Base-by-base conservation (phyloP, 768 basidiomycete species). In the Pulveroboletus frians region DNA sequence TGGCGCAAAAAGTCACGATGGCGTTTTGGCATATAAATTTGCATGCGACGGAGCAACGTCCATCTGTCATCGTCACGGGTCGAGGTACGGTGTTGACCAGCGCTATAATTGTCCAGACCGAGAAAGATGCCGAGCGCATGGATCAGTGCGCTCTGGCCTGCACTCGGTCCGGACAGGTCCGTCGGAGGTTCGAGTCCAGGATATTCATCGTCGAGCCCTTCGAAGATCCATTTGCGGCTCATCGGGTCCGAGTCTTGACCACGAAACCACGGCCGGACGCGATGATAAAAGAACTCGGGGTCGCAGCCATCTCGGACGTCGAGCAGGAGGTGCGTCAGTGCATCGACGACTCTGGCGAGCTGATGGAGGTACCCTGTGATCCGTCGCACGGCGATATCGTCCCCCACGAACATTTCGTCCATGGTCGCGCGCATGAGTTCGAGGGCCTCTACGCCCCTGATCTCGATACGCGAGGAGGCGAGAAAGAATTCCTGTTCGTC, bases 401-500 rank as follows among this genome's bases (percentile, higher is more conserved):
- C 84, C 21, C 78, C 78, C 35, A 94, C 79, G 74, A 92, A 94
- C 26, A 84, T 75, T 65, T 95, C 93, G 71, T 95, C 91, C 77
- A 94, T 84, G 1, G 81, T 87, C 3, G 76, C 70, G 2, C 86
- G 80, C 88, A 96, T 94, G 45, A 93, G 72, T 34, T 83, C 76
- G n/a, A 97, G 80, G 0, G 86, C 89, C 43, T 84, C 80, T 1
- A 88, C 90, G 11, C 92, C 93, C 21, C 80, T 77, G 15, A 95
- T 76, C 65, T 97, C 94, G 59, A 93, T 89, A 2, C 88, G 80
- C 2, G 90, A 82, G 0, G 92, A 92, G 39, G 83, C 76, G 40
- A 95, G 76, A 70, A 89, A 96, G 61, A 97, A 97, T 52, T 89
- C 87, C 44, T 80, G 76, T 65, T 97, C 94, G 60, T 92, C 88